Conservation (phyloP, 768 basidiomycete species). For the Psilocybe cubensis region DNA sequence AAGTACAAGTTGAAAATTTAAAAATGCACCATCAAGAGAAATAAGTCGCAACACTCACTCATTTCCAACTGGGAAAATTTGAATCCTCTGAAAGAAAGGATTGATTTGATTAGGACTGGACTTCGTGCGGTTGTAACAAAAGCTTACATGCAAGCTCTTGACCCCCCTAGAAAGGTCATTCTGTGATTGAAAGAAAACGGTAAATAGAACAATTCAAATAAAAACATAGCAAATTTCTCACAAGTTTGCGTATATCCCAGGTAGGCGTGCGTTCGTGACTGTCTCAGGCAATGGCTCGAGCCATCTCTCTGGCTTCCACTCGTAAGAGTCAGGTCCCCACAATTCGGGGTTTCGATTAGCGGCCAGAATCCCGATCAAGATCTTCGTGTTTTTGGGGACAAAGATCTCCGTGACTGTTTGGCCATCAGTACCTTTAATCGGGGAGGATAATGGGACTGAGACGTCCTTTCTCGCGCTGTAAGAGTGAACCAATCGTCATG, state of each 20-base stretch:
- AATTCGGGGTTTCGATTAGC: slow-evolving; percentile 35
- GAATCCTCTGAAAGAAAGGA: slow-evolving; percentile 36
- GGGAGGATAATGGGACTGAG: slow-evolving; percentile 20
- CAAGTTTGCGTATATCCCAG: slow-evolving; percentile 20
- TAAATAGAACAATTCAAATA: too few relatives aligned
- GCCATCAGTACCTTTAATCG: neutral
- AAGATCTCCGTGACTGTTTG: slow-evolving; percentile 33
- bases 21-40: neutral
- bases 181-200: neutral
- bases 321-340: slow-evolving; percentile 45
- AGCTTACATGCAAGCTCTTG: neutral
- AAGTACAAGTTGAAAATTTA: neutral
- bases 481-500: neutral
- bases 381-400: slow-evolving; percentile 39
- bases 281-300: slow-evolving; percentile 20
- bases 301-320: slow-evolving; percentile 53
- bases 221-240: neutral
- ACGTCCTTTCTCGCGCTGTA: slow-evolving; percentile 26
- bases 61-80: slow-evolving; percentile 57
- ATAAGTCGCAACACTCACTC: slow-evolving; percentile 38
- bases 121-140: neutral
- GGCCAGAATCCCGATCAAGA: slow-evolving; percentile 36
- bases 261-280: slow-evolving; percentile 11
- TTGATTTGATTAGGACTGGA: slow-evolving; percentile 21
- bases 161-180: neutral